Evolutionary conservation across 306 rosid genomes (phyloP).

Genomic region (Purshia tridentata): DNA sequence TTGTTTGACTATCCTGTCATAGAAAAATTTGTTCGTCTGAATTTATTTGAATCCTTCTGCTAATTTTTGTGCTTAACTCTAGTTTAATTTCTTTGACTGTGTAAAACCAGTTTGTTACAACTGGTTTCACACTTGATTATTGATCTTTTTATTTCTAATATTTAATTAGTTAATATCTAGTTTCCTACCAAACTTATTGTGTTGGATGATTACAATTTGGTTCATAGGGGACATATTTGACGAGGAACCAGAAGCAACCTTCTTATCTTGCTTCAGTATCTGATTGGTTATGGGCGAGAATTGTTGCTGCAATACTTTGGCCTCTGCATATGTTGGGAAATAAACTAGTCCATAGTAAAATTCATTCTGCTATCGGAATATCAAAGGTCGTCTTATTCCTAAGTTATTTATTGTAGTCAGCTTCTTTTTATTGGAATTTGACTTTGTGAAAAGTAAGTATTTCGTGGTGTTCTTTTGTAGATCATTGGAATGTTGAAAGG

Average conservation of each 20-base stretch:
- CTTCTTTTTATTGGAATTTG: not conserved
- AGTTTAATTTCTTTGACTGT: not conserved
- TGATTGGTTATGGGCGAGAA: constrained; percentile 88
- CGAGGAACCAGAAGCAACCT: constrained; percentile 58
- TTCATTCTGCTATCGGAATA: constrained; percentile 74
- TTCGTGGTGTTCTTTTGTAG: not conserved
- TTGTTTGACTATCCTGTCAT: not conserved
- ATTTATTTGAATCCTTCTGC: not conserved
- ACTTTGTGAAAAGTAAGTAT: not conserved
- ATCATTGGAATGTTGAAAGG: constrained; percentile 18
- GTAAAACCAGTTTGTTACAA: not conserved
- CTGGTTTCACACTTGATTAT: not conserved
- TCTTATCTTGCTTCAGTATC: constrained; percentile 46
- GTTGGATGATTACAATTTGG: constrained; percentile 23
- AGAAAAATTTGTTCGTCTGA: not conserved
- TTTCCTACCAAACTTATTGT: constrained; percentile 17
- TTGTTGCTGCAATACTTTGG: constrained; percentile 57
- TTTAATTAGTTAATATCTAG: not conserved
- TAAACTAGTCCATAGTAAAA: constrained; percentile 69
- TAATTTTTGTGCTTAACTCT: not conserved
- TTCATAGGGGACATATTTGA: constrained; percentile 71
- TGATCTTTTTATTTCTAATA: not conserved
- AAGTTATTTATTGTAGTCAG: not conserved
- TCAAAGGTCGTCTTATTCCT: constrained; percentile 42
- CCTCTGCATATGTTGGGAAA: constrained; percentile 81